A percentile compares a stretch with the other conserved stretches of the same genome.
These are phyloP conservation scores for Colletotrichum sublineola DNA, from an alignment of 2,329 filamentous ascomycete species.

Conservation along the genomic window DNA sequence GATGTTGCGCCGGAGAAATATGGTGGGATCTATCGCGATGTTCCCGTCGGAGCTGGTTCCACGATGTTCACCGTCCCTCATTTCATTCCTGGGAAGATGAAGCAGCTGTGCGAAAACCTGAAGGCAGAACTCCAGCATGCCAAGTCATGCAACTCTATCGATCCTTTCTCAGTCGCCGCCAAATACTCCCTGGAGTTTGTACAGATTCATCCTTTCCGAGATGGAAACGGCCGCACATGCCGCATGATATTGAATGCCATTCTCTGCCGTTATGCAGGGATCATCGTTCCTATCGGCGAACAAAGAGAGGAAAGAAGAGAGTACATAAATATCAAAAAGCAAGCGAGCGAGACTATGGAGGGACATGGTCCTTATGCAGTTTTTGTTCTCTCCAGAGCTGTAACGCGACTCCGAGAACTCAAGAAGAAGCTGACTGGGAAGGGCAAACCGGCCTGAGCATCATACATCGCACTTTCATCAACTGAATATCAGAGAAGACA, in stretches of 20 bases:
- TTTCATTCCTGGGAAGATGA: conserved; percentile 41
- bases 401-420: conserved; percentile 40
- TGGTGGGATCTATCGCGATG: conserved; percentile 39
- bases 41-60: conserved; percentile 37
- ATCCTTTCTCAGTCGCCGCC: conserved; percentile 43
- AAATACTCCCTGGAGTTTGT: conserved; percentile 43
- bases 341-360: conserved; percentile 44
- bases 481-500: too few relatives aligned
- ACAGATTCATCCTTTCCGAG: conserved; percentile 44
- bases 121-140: conserved; percentile 32
- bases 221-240: conserved; percentile 44
- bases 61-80: conserved; percentile 42
- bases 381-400: conserved; percentile 44
- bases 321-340: conserved; percentile 46
- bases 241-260: conserved; percentile 46
- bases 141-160: conserved; percentile 23
- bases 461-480: background rate
- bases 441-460: background rate
- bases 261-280: conserved; percentile 43
- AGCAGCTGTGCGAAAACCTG: conserved; percentile 34
- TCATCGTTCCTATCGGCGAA: conserved; percentile 44
- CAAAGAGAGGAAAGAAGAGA: conserved; percentile 27
- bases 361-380: conserved; percentile 48
- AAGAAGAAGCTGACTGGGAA: conserved; percentile 46
- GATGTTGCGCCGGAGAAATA: conserved; percentile 31